Percentiles rank a stretch among this genome's conserved stretches.
These are phyloP conservation scores for Tulasnella sp. DNA, from an alignment of 768 basidiomycete species.

Conservation along the genomic window DNA sequence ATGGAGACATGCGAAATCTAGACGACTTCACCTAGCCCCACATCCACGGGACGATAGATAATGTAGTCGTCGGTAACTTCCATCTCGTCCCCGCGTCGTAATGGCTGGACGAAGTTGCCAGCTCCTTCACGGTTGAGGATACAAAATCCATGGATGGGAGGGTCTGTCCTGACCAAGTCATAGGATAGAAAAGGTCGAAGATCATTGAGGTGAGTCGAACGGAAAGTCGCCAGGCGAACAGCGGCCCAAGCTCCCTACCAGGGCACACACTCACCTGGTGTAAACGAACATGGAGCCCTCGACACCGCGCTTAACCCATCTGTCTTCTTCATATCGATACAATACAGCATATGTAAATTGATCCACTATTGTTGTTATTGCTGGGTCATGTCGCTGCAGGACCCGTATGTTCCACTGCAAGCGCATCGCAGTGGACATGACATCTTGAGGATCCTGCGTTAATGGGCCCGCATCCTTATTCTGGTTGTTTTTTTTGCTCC, in stretches of 20 bases:
- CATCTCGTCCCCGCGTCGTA: slow-evolving; percentile 76
- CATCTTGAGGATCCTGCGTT: slow-evolving; percentile 26
- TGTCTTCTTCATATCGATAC: slow-evolving; percentile 37
- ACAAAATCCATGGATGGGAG: slow-evolving; percentile 81
- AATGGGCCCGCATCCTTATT: slow-evolving; percentile 11
- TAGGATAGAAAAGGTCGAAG: background rate
- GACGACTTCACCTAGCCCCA: background rate
- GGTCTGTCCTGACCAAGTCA: slow-evolving; percentile 50
- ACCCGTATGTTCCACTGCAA: slow-evolving; percentile 62
- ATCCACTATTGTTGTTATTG: slow-evolving; percentile 76
- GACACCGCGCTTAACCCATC: slow-evolving; percentile 78
- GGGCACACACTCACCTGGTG: slow-evolving; percentile 56
- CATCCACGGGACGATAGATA: slow-evolving; percentile 57
- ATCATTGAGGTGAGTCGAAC: slow-evolving; percentile 7
- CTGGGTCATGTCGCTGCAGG: slow-evolving; percentile 70
- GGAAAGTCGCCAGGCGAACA: background rate
- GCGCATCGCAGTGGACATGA: slow-evolving; percentile 29
- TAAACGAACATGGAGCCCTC: slow-evolving; percentile 90
- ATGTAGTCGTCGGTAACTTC: slow-evolving; percentile 59
- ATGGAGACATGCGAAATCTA: background rate
- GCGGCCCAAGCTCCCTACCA: background rate
- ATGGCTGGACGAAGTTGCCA: slow-evolving; percentile 68
- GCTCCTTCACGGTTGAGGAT: slow-evolving; percentile 77
- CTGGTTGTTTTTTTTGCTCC: background rate
- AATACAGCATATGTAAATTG: slow-evolving; percentile 81